phyloP scores from a whole-genome alignment of 345 rosid genomes.

The Eucalyptus marginata region DNA sequence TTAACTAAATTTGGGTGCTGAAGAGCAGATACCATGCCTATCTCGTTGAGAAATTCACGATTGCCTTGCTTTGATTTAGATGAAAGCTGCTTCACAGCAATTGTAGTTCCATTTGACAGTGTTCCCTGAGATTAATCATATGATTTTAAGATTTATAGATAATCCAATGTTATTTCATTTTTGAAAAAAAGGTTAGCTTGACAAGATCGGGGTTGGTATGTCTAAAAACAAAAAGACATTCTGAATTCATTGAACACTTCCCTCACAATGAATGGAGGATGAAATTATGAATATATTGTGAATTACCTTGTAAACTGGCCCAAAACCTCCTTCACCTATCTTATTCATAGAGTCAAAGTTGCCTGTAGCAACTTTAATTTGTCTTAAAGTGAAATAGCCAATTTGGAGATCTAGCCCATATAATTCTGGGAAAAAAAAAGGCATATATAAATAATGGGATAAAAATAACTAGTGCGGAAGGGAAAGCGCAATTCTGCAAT shows the following conservation, averaged over 20 bases:
- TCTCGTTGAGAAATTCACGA: conserved; percentile 47
- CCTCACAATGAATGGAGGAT: background rate
- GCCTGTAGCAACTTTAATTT: conserved; percentile 62
- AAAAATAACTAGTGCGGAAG: background rate
- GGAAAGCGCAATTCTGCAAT: background rate
- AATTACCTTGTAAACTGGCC: conserved; percentile 71
- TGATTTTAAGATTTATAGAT: background rate
- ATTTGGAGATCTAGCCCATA: conserved; percentile 60
- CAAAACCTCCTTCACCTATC: conserved; percentile 96
- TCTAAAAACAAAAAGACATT: rapidly evolving
- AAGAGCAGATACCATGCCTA: conserved; percentile 53
- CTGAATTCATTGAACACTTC: background rate
- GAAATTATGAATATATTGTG: background rate
- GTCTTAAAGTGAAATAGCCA: conserved; percentile 56
- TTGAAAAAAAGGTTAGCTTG: background rate
- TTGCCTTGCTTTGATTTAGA: conserved; percentile 63
- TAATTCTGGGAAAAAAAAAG: conserved; percentile 22
- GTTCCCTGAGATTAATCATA: conserved; percentile 18
- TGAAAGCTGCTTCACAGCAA: conserved; percentile 60
- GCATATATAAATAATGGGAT: background rate
- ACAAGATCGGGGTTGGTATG: background rate
- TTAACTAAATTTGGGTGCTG: conserved; percentile 54
- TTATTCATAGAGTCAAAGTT: conserved; percentile 61
- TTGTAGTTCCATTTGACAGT: conserved; percentile 26
- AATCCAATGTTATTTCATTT: background rate